These are phyloP conservation scores for Fusarium longipes DNA, from an alignment of 2,329 filamentous ascomycete species.

Conservation along the genomic window DNA sequence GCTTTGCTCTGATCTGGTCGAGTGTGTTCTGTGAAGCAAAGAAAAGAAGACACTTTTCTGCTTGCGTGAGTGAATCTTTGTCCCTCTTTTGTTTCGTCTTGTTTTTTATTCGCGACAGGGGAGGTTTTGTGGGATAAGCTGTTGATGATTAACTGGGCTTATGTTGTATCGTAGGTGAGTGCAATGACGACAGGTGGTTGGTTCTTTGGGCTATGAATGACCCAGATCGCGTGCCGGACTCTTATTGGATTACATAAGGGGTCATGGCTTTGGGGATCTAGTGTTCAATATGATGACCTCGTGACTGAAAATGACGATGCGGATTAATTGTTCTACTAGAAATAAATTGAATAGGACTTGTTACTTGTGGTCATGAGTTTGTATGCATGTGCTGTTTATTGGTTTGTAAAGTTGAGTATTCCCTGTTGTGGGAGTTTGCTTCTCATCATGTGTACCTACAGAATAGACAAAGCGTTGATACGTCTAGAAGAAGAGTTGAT, in stretches of 20 bases:
- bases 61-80: background rate
- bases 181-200: slow-evolving; percentile 31
- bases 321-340: background rate
- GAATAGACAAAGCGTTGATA: background rate
- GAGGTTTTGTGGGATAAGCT: background rate
- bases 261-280: background rate
- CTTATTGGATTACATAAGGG: slow-evolving; percentile 36
- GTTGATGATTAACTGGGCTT: slow-evolving; percentile 1
- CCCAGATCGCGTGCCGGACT: slow-evolving; percentile 26
- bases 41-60: background rate
- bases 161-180: slow-evolving; percentile 8
- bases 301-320: slow-evolving; percentile 6
- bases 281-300: slow-evolving; percentile 17
- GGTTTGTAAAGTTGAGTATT: background rate
- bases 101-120: background rate
- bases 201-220: slow-evolving; percentile 24
- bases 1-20: background rate
- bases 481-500: background rate
- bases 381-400: background rate
- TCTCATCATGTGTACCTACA: background rate
- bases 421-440: background rate
- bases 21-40: slow-evolving; percentile 10
- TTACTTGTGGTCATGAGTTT: background rate
- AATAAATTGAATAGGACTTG: background rate
- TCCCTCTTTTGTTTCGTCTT: background rate